Conservation (phyloP, 805 yeast species). For the Pichia californica region DNA sequence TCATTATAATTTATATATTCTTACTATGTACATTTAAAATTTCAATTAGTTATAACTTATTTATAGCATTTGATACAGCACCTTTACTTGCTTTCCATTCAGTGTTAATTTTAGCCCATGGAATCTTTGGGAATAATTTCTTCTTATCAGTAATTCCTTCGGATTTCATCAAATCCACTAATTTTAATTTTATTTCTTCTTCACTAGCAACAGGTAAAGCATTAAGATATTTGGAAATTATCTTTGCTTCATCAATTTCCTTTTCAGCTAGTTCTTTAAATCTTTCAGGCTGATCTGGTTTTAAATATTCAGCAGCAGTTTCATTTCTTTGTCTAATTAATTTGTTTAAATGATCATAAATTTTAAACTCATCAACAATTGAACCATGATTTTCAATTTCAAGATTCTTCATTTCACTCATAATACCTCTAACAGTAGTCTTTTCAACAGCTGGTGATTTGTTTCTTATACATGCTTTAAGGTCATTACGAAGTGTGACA, state of each 20-base stretch:
- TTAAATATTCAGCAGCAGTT: slow-evolving; percentile 32
- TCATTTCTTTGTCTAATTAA: slow-evolving; percentile 36
- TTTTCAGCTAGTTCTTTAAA: slow-evolving; percentile 32
- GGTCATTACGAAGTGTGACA: slow-evolving; percentile 25
- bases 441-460: slow-evolving; percentile 32
- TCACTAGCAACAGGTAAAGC: slow-evolving; percentile 32
- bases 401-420: slow-evolving; percentile 35
- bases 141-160: slow-evolving; percentile 22
- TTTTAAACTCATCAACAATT: slow-evolving; percentile 26
- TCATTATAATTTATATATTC: neutral
- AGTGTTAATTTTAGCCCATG: slow-evolving; percentile 28
- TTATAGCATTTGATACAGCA: slow-evolving; percentile 25
- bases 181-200: slow-evolving; percentile 29
- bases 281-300: slow-evolving; percentile 36
- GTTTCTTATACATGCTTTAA: slow-evolving; percentile 28
- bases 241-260: slow-evolving; percentile 33
- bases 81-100: slow-evolving; percentile 34
- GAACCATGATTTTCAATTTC: slow-evolving; percentile 28
- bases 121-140: slow-evolving; percentile 27
- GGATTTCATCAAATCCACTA: slow-evolving; percentile 22
- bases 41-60: slow-evolving; percentile 17
- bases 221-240: slow-evolving; percentile 30
- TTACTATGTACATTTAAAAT: neutral
- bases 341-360: slow-evolving; percentile 30
- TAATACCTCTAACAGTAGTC: slow-evolving; percentile 34